These are phyloP conservation scores for Picochlorum sp. DNA, from an alignment of 139 green algal genomes.

Conservation along the genomic window DNA sequence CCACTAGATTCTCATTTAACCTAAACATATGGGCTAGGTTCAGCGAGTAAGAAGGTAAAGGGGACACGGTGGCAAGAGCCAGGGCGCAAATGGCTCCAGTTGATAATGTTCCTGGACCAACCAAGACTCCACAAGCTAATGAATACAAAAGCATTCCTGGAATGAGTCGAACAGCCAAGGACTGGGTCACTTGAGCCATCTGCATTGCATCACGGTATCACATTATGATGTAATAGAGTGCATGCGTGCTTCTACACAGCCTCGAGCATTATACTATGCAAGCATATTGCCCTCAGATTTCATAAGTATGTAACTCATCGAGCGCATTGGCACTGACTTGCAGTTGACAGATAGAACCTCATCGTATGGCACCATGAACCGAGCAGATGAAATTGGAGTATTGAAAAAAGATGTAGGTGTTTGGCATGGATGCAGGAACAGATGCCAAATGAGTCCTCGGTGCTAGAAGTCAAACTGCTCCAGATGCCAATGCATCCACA, in stretches of 20 bases:
- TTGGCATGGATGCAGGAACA: neutral
- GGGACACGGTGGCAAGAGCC: slow-evolving; percentile 2
- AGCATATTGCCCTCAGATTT: slow-evolving; percentile 20
- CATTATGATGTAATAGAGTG: no score
- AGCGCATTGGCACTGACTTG: neutral
- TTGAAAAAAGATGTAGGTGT: neutral
- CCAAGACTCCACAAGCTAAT: neutral
- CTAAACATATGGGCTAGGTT: slow-evolving; percentile 11
- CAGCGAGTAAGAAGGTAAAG: neutral
- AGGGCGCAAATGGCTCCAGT: neutral
- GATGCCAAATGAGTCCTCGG: neutral
- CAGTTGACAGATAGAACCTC: no score
- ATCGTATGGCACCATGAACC: neutral
- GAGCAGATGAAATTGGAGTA: neutral
- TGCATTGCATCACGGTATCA: neutral
- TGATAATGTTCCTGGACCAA: neutral
- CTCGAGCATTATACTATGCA: neutral
- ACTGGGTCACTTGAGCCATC: neutral
- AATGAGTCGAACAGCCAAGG: neutral
- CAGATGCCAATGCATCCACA: neutral
- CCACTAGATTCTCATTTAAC: slow-evolving; percentile 21
- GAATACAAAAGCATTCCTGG: neutral
- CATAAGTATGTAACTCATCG: slow-evolving; percentile 18
- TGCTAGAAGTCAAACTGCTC: neutral
- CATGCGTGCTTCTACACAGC: no score